Conservation (phyloP, 2,329 filamentous ascomycete species). For the Aspergillus sp. region DNA sequence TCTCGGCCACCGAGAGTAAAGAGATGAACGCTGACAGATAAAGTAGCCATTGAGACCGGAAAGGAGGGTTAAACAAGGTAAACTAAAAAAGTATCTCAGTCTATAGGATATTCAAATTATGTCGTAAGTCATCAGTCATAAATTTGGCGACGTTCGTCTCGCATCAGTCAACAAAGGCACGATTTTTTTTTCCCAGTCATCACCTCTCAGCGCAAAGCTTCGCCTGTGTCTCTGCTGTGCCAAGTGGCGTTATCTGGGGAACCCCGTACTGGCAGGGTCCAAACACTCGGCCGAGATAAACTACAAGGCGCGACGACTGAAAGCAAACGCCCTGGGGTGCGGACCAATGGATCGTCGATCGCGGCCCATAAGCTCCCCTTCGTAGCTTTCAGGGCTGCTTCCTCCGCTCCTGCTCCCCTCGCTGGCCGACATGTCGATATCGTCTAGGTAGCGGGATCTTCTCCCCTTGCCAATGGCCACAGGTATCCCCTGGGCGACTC, state of each 20-base stretch:
- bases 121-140: conserved; percentile 31
- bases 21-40: neutral
- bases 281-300: neutral
- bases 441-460: conserved; percentile 50
- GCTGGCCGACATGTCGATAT: conserved; percentile 41
- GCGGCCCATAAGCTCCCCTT: conserved; percentile 21
- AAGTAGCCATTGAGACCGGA: neutral
- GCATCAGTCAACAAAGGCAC: neutral
- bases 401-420: conserved; percentile 54
- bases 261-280: neutral
- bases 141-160: neutral
- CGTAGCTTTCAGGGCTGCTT: conserved; percentile 51
- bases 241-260: neutral
- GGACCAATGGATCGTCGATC: conserved; percentile 22
- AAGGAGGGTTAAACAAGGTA: neutral
- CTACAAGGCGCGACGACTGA: conserved; percentile 18
- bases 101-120: conserved; percentile 23
- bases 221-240: neutral
- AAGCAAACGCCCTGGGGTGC: conserved; percentile 25
- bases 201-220: neutral
- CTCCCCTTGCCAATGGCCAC: conserved; percentile 64
- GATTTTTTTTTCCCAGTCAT: neutral
- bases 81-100: conserved; percentile 14
- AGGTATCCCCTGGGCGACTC: conserved; percentile 60
- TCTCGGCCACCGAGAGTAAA: neutral